Base-by-base conservation (phyloP, 2,329 filamentous ascomycete genomes). In the Tolypocladium endophyticum region DNA sequence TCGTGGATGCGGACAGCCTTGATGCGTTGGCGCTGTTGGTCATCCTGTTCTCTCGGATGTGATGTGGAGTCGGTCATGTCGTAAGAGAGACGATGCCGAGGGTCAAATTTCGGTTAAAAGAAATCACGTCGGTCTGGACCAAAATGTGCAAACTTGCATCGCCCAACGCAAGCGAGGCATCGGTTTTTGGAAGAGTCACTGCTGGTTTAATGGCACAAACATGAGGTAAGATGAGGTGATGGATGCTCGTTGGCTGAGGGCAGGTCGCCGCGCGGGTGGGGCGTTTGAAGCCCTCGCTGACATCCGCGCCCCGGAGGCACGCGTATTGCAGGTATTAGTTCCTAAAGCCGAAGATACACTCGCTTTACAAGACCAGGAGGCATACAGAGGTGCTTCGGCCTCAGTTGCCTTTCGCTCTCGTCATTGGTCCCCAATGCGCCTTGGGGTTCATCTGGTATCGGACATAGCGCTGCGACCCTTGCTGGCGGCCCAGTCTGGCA, bases 391-490 rank as follows among this genome's bases (percentile, higher is more conserved):
- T 30, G 6, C 8, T 33, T 20, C 4, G 8, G 25, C 30, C 39
- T 60, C 54, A 61, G 28, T 47, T 54, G 18, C 61, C 77, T 64
- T 72, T 79, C 33, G 83, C 83, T 64, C 78, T 77, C 58, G 76
- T 78, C 84, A 96, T 85, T 1, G 94, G 94, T 0, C 94, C 94
- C 94, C 94, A 99, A 72, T 97, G 94, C 69, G 91, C 87, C 61
- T 88, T 80, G 54, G 94, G 94, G 70, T 97, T 97, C 62, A 87
- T 76, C 76, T 96, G 94, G 73, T 97, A 99, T 63, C 93, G 81
- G 58, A 95, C 86, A 54, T 95, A 79, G 64, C 87, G 88, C 70
- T 84, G 87, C 61, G 77, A 81, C 58, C 83, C 81, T 63, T 78
- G 82, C 61, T 90, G 87, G 65, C 80, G 87, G 0, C 92, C 93